Evolutionary conservation across 2,329 filamentous ascomycete species (phyloP).

Genomic region (Leptographium radiaticola): DNA sequence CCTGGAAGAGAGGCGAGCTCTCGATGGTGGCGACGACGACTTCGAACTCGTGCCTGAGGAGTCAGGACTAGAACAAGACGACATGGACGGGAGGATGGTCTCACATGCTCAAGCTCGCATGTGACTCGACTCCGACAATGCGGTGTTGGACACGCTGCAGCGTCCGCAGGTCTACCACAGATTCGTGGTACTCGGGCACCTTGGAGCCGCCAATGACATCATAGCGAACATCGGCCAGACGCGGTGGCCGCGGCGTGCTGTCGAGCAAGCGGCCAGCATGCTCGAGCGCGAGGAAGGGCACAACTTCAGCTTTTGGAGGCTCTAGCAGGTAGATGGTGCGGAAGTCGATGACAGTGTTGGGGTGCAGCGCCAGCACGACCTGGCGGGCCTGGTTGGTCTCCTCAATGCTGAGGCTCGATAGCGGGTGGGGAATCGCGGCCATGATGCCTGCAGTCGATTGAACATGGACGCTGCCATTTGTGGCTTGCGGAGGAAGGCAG

Average conservation of each 20-base stretch:
- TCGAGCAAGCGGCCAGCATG: slow-evolving; percentile 15
- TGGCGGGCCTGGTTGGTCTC: neutral
- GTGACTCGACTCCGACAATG: slow-evolving; percentile 15
- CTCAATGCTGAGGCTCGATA: neutral
- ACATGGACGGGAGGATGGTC: neutral
- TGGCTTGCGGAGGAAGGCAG: no score
- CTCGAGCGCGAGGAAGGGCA: slow-evolving; percentile 29
- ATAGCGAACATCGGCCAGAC: slow-evolving; percentile 24
- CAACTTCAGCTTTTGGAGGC: slow-evolving; percentile 32
- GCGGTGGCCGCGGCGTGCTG: slow-evolving; percentile 9
- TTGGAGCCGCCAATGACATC: slow-evolving; percentile 19
- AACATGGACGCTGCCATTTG: neutral
- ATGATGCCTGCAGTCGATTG: neutral
- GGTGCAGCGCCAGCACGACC: neutral
- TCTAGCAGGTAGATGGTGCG: slow-evolving; percentile 36
- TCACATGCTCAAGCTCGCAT: slow-evolving; percentile 18
- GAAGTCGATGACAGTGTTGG: slow-evolving; percentile 24
- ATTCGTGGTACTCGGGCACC: slow-evolving; percentile 8
- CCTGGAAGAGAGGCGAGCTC: slow-evolving; percentile 30
- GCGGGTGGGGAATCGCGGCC: neutral
- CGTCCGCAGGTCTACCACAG: slow-evolving; percentile 6
- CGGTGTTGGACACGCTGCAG: neutral
- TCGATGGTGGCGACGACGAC: slow-evolving; percentile 10
- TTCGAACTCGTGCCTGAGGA: neutral
- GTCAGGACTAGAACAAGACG: neutral